Base-by-base conservation (phyloP, 2,329 filamentous ascomycete genomes). In the Pseudomassariella vexata region DNA sequence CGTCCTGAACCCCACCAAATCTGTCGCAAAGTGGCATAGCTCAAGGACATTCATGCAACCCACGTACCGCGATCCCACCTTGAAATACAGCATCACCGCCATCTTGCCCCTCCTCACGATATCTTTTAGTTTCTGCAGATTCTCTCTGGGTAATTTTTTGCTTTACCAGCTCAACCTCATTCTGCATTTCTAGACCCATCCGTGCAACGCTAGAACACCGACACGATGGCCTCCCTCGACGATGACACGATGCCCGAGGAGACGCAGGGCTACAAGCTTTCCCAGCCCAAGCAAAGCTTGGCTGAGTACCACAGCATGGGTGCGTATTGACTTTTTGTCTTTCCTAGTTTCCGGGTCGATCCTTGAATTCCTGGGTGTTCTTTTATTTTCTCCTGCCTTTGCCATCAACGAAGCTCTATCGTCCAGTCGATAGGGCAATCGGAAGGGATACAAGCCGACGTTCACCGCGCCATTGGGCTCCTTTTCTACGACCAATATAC, bases 221-320 rank as follows among this genome's bases (percentile, higher is more conserved):
- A 47, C 60, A 70, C 50, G 50, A 86, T 86, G 82, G 70, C 79
- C 47, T 73, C 78, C 50, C 68, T 76, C 55, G 69, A 81, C 9
- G 87, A 95, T 41, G 90, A 96, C 54, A 78, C 90, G 47, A 71
- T 84, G 62, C 82, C 87, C 44, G 85, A 92, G 68, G 76, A 82
- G 67, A 95, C 89, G 46, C 82, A 89, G 66, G 90, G 90, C 59
- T 96, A 95, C 82, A 95, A 94, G 79, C 84, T 95, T 57, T 89
- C 87, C 48, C 87, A 95, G 77, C 74, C 74, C 42, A 95, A 95
- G 82, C 95, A 96, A 77, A 94, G 86, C 50, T 74, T 98, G 55
- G 85, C 90, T 44, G 85, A 95, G 63, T 95, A 95, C 66, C 76
- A 90, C 56, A 73, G 95, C 61, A 83, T 98, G 66, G 92, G 88